These are phyloP conservation scores for Gonium pectorale DNA, from an alignment of 139 green algal genomes.

Conservation along the genomic window DNA sequence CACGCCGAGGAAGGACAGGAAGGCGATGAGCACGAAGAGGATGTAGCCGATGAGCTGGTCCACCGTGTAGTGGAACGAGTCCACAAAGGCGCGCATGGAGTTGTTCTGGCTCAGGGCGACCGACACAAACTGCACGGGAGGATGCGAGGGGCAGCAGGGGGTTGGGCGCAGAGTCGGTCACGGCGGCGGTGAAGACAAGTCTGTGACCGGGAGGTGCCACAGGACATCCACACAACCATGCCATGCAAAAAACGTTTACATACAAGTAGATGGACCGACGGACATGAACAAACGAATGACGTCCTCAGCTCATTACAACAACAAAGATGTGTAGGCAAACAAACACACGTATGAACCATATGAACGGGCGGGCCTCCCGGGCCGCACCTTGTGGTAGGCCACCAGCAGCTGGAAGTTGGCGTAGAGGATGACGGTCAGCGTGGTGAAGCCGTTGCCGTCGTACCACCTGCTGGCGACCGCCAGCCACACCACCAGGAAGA, in stretches of 20 bases:
- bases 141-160: neutral
- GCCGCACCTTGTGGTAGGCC: constrained; percentile 52
- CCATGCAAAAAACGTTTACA: no score
- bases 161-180: neutral
- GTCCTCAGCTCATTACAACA: no score
- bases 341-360: no score
- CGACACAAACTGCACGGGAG: constrained; percentile 37
- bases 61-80: constrained; percentile 53
- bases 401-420: constrained; percentile 62
- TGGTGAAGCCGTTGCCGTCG: constrained; percentile 47
- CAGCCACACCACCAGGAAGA: constrained; percentile 48
- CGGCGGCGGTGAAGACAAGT: no score
- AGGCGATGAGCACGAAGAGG: constrained; percentile 59
- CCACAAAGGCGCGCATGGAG: constrained; percentile 53
- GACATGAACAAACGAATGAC: no score
- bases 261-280: no score
- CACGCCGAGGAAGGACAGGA: constrained; percentile 60
- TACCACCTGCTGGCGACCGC: constrained; percentile 30
- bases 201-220: no score
- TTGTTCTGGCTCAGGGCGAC: constrained; percentile 53
- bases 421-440: constrained; percentile 55
- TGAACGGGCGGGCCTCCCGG: no score
- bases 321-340: no score
- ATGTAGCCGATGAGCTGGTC: constrained; percentile 57
- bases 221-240: no score